Conservation (phyloP, 495 filamentous ascomycete genomes). For the Massariosphaeria phaeospora region DNA sequence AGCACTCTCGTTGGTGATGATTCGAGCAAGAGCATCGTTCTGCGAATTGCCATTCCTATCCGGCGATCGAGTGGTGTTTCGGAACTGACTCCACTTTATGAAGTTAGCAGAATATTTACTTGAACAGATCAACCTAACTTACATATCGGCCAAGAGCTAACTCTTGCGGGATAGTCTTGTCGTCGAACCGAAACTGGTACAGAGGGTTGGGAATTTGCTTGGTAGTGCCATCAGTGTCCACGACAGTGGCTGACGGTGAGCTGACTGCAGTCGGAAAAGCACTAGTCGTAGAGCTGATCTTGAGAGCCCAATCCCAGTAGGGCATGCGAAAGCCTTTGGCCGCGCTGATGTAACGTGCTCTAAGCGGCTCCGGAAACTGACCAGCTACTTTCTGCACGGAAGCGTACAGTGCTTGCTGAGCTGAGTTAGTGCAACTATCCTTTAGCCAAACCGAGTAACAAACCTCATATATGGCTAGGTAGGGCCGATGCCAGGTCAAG, state of each 20-base stretch:
- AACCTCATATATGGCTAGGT: slow-evolving; percentile 1
- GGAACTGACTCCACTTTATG: slow-evolving; percentile 10
- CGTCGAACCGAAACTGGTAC: slow-evolving; percentile 10
- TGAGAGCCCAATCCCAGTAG: slow-evolving; percentile 25
- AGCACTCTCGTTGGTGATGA: slow-evolving; percentile 14
- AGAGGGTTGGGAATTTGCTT: slow-evolving; percentile 19
- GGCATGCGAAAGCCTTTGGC: slow-evolving; percentile 18
- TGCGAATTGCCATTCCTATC: slow-evolving; percentile 10
- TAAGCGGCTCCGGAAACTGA: slow-evolving; percentile 3
- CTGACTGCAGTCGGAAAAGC: slow-evolving; percentile 14
- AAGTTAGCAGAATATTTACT: not conserved
- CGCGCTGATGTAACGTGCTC: slow-evolving; percentile 11
- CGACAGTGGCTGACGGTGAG: not conserved
- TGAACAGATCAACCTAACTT: not conserved
- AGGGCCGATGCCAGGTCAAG: slow-evolving; percentile 23
- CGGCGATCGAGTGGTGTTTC: slow-evolving; percentile 10
- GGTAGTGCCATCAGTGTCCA: slow-evolving; percentile 14
- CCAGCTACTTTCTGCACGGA: slow-evolving; percentile 6
- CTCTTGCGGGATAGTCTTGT: not conserved
- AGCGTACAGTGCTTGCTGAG: slow-evolving; percentile 18
- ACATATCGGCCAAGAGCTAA: slow-evolving; percentile 1
- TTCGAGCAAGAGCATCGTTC: slow-evolving; percentile 4
- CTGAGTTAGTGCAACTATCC: not conserved
- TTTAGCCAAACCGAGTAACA: not conserved
- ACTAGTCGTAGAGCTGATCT: not conserved